These are phyloP conservation scores for Berberis vulgaris DNA, from an alignment of 164 flowering plant genomes.

Conservation along the genomic window DNA sequence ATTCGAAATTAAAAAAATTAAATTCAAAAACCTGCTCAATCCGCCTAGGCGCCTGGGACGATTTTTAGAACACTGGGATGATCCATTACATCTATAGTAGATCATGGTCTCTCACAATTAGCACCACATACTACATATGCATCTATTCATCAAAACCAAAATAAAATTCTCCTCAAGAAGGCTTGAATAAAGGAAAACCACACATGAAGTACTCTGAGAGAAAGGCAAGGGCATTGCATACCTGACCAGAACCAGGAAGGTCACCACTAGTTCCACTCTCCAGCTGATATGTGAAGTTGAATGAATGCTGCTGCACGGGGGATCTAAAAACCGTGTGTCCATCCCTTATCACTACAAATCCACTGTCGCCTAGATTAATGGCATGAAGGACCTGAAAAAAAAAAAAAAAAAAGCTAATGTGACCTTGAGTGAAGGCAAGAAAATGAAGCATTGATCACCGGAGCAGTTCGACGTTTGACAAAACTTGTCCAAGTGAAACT, in stretches of 20 bases:
- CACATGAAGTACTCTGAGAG: not conserved
- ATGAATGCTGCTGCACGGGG: constrained; percentile 84
- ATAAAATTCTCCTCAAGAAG: not conserved
- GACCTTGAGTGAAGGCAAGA: not conserved
- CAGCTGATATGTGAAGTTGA: constrained; percentile 78
- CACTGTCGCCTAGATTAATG: constrained; percentile 86
- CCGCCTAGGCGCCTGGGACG: too few species aligned
- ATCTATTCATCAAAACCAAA: too few species aligned
- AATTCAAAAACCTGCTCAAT: too few species aligned
- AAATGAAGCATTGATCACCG: not conserved
- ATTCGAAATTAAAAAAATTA: too few species aligned
- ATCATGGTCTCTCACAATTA: too few species aligned
- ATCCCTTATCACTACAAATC: constrained; percentile 78
- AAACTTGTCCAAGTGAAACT: too few species aligned
- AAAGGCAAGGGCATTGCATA: constrained; percentile 9
- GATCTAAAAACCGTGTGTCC: constrained; percentile 69
- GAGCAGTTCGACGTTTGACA: too few species aligned
- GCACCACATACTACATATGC: too few species aligned
- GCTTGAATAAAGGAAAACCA: not conserved
- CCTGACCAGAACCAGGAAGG: constrained; percentile 83
- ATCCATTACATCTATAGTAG: too few species aligned
- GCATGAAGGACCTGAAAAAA: constrained; percentile 60
- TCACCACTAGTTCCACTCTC: constrained; percentile 57
- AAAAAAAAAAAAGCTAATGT: not conserved
- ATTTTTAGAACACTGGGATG: too few species aligned